Percentiles rank a stretch among this genome's conserved stretches.
These are phyloP conservation scores for Termitomyces sp. DNA, from an alignment of 768 basidiomycete species.

Conservation along the genomic window DNA sequence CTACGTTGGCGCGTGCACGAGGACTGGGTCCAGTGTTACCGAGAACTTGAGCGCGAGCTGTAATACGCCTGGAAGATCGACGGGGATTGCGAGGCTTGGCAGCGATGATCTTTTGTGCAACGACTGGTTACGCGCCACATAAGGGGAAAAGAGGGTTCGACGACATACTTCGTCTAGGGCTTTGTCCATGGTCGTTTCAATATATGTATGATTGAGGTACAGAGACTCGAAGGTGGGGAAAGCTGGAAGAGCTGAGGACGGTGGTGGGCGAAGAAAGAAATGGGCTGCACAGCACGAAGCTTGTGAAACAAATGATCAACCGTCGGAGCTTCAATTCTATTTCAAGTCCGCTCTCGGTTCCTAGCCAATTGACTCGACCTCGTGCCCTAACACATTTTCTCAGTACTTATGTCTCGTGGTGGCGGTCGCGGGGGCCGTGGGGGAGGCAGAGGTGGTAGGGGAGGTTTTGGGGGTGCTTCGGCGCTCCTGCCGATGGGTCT, in stretches of 20 bases:
- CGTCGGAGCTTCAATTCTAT: constrained; percentile 35
- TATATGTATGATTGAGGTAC: constrained; percentile 10
- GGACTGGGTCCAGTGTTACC: constrained; percentile 47
- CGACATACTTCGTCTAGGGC: constrained; percentile 72
- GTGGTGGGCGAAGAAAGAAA: constrained; percentile 13
- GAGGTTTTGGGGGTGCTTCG: constrained; percentile 49
- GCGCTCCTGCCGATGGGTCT: constrained; percentile 71
- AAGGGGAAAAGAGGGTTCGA: constrained; percentile 8
- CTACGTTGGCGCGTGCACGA: constrained; percentile 45
- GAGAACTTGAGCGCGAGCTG: constrained; percentile 54
- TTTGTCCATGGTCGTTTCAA: constrained; percentile 58
- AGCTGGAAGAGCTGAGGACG: constrained; percentile 23
- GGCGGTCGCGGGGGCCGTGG: constrained; percentile 32
- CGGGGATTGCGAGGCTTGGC: constrained; percentile 50
- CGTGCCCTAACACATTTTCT: constrained; percentile 5
- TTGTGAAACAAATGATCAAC: constrained; percentile 18
- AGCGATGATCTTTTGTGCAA: constrained; percentile 54
- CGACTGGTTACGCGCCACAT: constrained; percentile 19
- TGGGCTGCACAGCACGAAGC: constrained; percentile 11
- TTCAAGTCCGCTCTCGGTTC: constrained; percentile 20
- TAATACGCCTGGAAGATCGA: constrained; percentile 34
- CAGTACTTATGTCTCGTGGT: constrained; percentile 32
- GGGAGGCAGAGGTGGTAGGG: constrained; percentile 47
- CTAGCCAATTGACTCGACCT: constrained; percentile 8
- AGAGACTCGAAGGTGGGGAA: constrained; percentile 19